Evolutionary conservation across 805 yeast species (phyloP).

Genomic region (Nakazawaea sp.): DNA sequence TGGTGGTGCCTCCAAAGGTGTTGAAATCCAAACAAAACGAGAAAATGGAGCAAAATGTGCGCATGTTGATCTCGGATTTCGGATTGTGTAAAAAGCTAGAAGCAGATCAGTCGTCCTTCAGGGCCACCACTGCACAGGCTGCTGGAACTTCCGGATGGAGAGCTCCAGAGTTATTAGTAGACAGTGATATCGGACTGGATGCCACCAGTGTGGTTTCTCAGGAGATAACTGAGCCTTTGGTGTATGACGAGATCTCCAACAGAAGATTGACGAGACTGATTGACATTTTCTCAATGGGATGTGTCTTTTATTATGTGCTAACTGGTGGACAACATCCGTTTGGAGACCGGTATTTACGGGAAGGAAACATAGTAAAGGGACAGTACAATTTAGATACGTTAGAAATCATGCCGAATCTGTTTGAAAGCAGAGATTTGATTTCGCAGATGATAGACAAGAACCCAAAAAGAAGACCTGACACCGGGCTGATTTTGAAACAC

Average conservation of each 20-base stretch:
- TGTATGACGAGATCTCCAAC: constrained; percentile 32
- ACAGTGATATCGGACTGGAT: constrained; percentile 25
- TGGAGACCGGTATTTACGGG: constrained; percentile 86
- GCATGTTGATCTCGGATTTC: constrained; percentile 88
- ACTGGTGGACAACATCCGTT: constrained; percentile 88
- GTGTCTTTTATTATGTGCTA: constrained; percentile 83
- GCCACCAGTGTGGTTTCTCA: constrained; percentile 10
- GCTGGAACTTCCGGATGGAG: constrained; percentile 99
- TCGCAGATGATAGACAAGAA: constrained; percentile 61
- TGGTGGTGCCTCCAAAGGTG: constrained; percentile 67
- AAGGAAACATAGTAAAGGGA: constrained; percentile 78
- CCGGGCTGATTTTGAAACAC: constrained; percentile 62
- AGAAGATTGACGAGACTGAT: constrained; percentile 80
- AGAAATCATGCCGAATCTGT: constrained; percentile 33
- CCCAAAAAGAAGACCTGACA: constrained; percentile 69
- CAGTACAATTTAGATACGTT: constrained; percentile 45
- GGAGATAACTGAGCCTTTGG: constrained; percentile 20
- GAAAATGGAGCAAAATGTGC: constrained; percentile 26
- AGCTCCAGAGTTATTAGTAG: constrained; percentile 80
- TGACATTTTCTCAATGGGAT: constrained; percentile 91
- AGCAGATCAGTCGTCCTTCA: constrained; percentile 85
- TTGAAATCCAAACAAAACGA: constrained; percentile 1
- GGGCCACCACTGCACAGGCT: constrained; percentile 87
- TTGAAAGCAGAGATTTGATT: constrained; percentile 71
- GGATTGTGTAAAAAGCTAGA: constrained; percentile 92